Percentiles rank a stretch among this genome's conserved stretches.
phyloP scores from a whole-genome alignment of 2,329 filamentous ascomycete species.

The Periconia sp. region DNA sequence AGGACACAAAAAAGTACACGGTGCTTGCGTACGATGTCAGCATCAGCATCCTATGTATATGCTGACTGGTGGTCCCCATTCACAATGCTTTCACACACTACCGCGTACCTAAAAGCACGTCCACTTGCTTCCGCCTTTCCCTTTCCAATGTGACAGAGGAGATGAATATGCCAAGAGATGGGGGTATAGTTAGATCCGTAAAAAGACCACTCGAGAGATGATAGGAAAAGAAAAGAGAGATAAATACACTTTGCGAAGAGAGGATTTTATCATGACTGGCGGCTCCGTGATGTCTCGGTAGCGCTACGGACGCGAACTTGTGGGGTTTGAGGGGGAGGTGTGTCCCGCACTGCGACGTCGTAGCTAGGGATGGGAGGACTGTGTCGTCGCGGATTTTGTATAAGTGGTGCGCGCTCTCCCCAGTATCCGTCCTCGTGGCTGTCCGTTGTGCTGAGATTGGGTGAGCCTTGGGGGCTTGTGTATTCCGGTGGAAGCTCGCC shows the following conservation, averaged over 20 bases:
- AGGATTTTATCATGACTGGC: constrained; percentile 9
- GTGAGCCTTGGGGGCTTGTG: constrained; percentile 51
- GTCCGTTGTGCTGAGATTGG: constrained; percentile 62
- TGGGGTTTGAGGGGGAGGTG: constrained; percentile 20
- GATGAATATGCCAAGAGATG: constrained; percentile 19
- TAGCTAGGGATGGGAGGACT: constrained; percentile 81
- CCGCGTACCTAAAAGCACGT: too few species aligned
- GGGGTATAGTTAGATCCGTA: constrained; percentile 20
- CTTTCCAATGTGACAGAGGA: constrained; percentile 11
- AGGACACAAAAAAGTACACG: not conserved
- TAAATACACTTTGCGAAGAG: constrained; percentile 1
- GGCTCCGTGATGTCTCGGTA: constrained; percentile 23
- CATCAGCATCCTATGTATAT: too few species aligned
- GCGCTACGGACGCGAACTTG: constrained; percentile 26
- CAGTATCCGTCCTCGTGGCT: constrained; percentile 42
- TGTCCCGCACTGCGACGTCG: constrained; percentile 80
- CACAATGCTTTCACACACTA: too few species aligned
- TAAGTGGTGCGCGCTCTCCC: constrained; percentile 60
- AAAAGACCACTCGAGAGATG: not conserved
- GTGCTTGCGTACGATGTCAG: too few species aligned
- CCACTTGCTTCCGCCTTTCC: too few species aligned
- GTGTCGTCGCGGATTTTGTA: constrained; percentile 30
- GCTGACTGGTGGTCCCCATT: too few species aligned
- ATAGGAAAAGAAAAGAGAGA: constrained; percentile 9
- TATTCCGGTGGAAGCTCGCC: constrained; percentile 57